phyloP scores from a whole-genome alignment of 2,329 filamentous ascomycete genomes.

The Endoconidiophora polonica region DNA sequence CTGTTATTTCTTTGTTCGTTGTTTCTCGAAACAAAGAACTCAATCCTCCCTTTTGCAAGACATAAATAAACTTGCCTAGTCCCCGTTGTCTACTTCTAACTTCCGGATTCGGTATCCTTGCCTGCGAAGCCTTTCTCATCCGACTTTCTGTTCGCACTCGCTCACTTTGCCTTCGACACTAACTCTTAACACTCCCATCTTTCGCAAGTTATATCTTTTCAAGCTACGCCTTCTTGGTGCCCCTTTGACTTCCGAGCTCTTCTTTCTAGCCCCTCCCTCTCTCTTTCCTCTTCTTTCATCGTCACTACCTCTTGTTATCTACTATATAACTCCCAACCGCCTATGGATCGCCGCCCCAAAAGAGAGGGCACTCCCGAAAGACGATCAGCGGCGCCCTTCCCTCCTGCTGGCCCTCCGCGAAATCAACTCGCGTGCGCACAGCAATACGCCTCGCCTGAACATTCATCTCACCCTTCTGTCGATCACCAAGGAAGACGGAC shows the following conservation, averaged over 20 bases:
- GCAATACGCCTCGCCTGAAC: neutral
- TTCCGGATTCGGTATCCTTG: neutral
- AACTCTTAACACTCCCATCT: neutral
- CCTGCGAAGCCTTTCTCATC: neutral
- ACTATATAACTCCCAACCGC: neutral
- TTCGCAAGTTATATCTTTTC: neutral
- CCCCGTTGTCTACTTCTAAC: too few relatives aligned
- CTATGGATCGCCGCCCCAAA: conserved; percentile 7
- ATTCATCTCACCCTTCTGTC: conserved; percentile 1
- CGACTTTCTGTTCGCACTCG: neutral
- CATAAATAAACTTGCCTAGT: too few relatives aligned
- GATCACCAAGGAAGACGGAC: neutral
- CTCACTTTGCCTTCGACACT: neutral
- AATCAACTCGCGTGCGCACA: neutral
- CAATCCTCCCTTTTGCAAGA: too few relatives aligned
- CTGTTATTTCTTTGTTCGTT: too few relatives aligned
- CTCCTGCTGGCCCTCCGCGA: neutral
- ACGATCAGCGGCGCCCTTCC: conserved; percentile 1
- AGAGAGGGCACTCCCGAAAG: conserved; percentile 4
- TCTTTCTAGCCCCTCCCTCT: neutral
- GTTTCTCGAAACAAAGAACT: too few relatives aligned
- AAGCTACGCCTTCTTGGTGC: neutral
- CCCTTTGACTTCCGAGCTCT: neutral
- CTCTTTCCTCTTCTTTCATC: neutral
- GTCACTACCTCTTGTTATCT: neutral